Percentiles rank a stretch among this genome's conserved stretches.
Evolutionary conservation across 345 rosid genomes (phyloP).

Genomic region (Populus davidiana): DNA sequence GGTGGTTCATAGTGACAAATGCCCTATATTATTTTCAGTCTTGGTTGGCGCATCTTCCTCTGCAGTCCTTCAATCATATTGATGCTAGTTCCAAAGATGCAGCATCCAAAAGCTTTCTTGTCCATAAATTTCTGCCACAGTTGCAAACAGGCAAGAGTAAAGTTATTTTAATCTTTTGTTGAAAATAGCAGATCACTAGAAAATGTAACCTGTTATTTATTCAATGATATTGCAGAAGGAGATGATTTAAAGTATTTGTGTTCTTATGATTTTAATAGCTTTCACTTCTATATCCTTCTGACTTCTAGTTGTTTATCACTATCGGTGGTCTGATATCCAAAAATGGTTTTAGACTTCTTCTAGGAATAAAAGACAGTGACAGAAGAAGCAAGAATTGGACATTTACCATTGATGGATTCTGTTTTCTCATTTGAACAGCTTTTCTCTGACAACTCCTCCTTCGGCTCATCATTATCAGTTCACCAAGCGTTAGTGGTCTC

Average conservation of each 20-base stretch:
- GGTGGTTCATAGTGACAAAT: constrained; percentile 9
- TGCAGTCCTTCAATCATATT: constrained; percentile 51
- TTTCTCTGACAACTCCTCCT: constrained; percentile 68
- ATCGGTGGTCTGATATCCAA: background rate
- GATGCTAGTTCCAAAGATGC: constrained; percentile 48
- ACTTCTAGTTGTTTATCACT: background rate
- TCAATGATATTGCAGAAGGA: constrained; percentile 7
- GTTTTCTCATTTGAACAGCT: constrained; percentile 52
- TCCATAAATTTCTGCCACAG: constrained; percentile 49
- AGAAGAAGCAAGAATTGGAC: constrained; percentile 18
- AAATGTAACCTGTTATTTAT: constrained; percentile 11
- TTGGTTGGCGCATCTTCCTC: constrained; percentile 45
- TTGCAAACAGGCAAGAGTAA: constrained; percentile 40
- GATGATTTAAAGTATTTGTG: background rate
- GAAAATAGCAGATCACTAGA: background rate
- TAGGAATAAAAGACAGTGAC: background rate
- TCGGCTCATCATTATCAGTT: constrained; percentile 76
- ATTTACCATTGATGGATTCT: constrained; percentile 55
- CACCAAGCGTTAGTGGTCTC: constrained; percentile 66
- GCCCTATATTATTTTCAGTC: constrained; percentile 44
- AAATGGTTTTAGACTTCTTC: background rate
- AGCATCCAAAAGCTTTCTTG: constrained; percentile 48
- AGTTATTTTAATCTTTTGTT: constrained; percentile 15
- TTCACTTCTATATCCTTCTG: background rate
- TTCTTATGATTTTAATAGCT: background rate